Evolutionary conservation across 2,329 filamentous ascomycete genomes (phyloP), one percentile per base, ranked within the genome.

Genomic region (Phyllosticta ampelicida): DNA sequence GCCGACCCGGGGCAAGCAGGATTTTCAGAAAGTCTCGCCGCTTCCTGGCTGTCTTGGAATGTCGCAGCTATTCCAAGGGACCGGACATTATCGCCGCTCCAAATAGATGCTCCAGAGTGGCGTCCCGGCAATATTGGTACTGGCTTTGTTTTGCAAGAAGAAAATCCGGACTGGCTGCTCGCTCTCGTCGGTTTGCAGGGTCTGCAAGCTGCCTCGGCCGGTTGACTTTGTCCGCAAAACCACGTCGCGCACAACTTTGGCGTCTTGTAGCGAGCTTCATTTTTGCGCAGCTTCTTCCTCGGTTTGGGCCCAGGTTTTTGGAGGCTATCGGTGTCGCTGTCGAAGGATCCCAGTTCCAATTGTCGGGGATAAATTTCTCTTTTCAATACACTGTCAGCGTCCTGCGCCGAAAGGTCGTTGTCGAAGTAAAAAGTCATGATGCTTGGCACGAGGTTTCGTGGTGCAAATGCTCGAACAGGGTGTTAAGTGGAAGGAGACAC

Each of bases 401-500:
- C 56, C 26, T 36, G 28, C 10, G 56, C 56, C 2, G 56, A 50
- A 26, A 59, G 56, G 11, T 50, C 9, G 16, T 59, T 52, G 51
- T 59, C 56, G 44, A 59, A 59, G 52, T 59, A 54, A 48, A 59
- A 59, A 19, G 55, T 51, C 55, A 58, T 58, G 23, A 9, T 48
- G 4, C n/a, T n/a, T n/a, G 23, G 19, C 13, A 26, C 3, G 36
- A 44, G 16, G n/a, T 5, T 44, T 13, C 36, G 36, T 13, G 8
- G 16, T 44, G 13, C 36, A n/a, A n/a, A 44, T 44, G 36, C 36
- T n/a, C 13, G n/a, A 16, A 18, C 36, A 44, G 36, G 36, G 36
- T 5, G 8, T n/a, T n/a, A 44, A 13, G n/a, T 8, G 11, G 6
- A 18, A 3, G 36, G n/a, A 44, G 36, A n/a, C 13, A n/a, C 36